A percentile compares a stretch with the other conserved stretches of the same genome.
These are phyloP conservation scores for Lumnitzera littorea DNA, from an alignment of 345 rosid species.

Conservation along the genomic window DNA sequence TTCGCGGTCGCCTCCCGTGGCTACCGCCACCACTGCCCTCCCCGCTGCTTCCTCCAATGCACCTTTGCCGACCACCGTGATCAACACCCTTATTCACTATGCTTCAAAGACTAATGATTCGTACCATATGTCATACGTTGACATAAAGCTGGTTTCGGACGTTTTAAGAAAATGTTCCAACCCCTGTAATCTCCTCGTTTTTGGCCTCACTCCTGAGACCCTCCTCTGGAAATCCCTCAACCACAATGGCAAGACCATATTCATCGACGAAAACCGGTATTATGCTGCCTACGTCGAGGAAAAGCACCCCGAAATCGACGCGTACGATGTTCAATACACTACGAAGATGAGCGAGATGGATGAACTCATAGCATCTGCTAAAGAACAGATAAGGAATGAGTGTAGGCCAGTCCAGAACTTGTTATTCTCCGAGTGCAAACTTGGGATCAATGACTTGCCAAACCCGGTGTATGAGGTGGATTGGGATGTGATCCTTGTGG, in stretches of 20 bases:
- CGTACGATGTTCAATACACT: conserved; percentile 90
- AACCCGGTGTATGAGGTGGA: conserved; percentile 90
- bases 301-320: conserved; percentile 83
- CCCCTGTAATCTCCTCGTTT: conserved; percentile 84
- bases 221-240: conserved; percentile 91
- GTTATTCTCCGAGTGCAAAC: conserved; percentile 76
- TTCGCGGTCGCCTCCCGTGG: neutral
- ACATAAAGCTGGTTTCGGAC: conserved; percentile 77
- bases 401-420: conserved; percentile 92
- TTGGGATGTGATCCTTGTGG: conserved; percentile 92
- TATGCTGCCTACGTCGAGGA: conserved; percentile 92
- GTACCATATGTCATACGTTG: conserved; percentile 66
- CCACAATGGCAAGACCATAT: conserved; percentile 81
- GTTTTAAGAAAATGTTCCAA: conserved; percentile 67
- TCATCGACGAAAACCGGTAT: conserved; percentile 85
- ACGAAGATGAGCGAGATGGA: conserved; percentile 54
- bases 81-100: conserved; percentile 83
- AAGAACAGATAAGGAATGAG: conserved; percentile 53
- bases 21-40: conserved; percentile 11
- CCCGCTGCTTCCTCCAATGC: conserved; percentile 20
- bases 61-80: conserved; percentile 46
- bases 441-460: conserved; percentile 83
- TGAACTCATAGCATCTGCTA: conserved; percentile 51
- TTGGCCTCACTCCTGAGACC: conserved; percentile 89
- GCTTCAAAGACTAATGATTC: conserved; percentile 72